Evolutionary conservation across 1,284 basidiomycete species (phyloP), one percentile per base, ranked within the genome.

Genomic region (Vanrija sp.): DNA sequence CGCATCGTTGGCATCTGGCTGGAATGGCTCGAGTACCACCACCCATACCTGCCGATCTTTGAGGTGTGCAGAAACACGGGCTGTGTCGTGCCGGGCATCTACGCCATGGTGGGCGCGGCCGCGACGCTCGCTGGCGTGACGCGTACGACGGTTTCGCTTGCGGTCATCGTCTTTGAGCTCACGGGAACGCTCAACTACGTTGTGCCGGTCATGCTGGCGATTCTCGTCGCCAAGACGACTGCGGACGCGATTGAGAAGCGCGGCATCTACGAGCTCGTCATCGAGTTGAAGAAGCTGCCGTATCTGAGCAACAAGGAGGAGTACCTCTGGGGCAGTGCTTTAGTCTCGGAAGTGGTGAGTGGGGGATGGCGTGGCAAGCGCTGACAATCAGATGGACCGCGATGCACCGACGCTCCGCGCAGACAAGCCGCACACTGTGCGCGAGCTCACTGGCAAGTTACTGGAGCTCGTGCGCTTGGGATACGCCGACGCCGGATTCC

Each of bases 81-180:
- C 44, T 77, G 69, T 53, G 63, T 68, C n/a, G 80, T 91, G 19
- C 89, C 91, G 5, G 90, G 91, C 3, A 75, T 94, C 43, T 94
- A 93, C 76, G 90, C 89, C 7, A 92, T 95, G 88, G 75, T 94
- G 24, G 91, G 91, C 37, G 91, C 91, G 2, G 91, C 90, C 2
- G 89, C 91, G 0, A 81, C 89, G 1, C 77, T 95, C 44, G 91
- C 89, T 36, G 91, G 91, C 27, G 90, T 93, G 9, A 94, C 91
- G 0, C 63, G 75, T 18, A 77, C 75, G 8, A 77, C 75, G 0
- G 89, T 97, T 9, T 94, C 91, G 2, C 81, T 97, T 47, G 93
- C 91, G 2, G 94, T 98, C 49, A 98, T 98, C 76, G 92, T 97
- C 83, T 90, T 97, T 67, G 95, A 98, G 74, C 81, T 98, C 45